Conservation (phyloP, 768 basidiomycete species). For the Baorangia bicolor region DNA sequence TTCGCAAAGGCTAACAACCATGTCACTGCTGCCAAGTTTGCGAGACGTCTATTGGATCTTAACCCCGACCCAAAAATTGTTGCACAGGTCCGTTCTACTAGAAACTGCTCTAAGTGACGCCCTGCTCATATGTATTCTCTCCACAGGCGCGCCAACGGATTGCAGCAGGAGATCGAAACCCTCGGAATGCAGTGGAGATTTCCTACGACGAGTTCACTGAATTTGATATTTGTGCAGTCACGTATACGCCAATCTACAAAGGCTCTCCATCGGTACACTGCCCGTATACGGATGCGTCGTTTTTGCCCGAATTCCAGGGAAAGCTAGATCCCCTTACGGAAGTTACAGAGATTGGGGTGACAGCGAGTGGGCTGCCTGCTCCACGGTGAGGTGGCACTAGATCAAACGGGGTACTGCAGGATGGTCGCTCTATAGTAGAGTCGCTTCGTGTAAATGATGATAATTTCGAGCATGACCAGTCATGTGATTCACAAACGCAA, state of each 20-base stretch:
- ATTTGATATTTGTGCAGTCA: slow-evolving; percentile 92
- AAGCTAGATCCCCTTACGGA: slow-evolving; percentile 71
- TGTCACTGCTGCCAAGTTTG: slow-evolving; percentile 91
- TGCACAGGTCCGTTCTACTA: slow-evolving; percentile 55
- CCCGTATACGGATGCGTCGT: slow-evolving; percentile 88
- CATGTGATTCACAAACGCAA: slow-evolving; percentile 25
- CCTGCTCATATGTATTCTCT: background rate
- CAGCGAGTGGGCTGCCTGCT: slow-evolving; percentile 73
- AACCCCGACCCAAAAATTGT: slow-evolving; percentile 87
- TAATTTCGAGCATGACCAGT: slow-evolving; percentile 23
- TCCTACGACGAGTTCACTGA: slow-evolving; percentile 92
- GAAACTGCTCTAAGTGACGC: background rate
- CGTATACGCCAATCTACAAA: slow-evolving; percentile 91
- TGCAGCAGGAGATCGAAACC: slow-evolving; percentile 91
- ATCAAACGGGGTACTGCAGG: background rate
- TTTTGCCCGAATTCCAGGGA: slow-evolving; percentile 84
- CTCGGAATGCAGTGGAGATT: slow-evolving; percentile 89
- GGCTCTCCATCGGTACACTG: slow-evolving; percentile 81
- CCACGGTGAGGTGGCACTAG: slow-evolving; percentile 50
- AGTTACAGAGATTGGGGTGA: slow-evolving; percentile 77
- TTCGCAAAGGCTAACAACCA: slow-evolving; percentile 93
- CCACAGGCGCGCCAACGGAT: slow-evolving; percentile 87
- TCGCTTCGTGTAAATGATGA: slow-evolving; percentile 18
- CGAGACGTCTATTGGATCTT: slow-evolving; percentile 81
- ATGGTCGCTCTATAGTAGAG: slow-evolving; percentile 8